Conservation (phyloP, 2,329 filamentous ascomycete genomes). For the Amauroascus niger region DNA sequence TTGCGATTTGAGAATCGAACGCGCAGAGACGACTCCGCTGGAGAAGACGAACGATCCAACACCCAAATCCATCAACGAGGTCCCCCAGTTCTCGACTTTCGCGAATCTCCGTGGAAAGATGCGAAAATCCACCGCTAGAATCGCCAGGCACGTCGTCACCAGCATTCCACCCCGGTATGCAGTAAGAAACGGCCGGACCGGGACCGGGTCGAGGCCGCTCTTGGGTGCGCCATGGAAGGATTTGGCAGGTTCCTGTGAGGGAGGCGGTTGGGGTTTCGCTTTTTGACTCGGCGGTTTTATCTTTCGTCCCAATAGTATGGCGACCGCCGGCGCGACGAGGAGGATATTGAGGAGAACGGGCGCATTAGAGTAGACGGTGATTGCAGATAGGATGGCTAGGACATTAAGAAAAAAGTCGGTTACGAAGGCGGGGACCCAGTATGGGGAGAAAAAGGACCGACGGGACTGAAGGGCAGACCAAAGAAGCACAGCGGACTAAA, state of each 20-base stretch:
- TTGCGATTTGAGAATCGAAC: constrained; percentile 59
- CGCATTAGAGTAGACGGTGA: constrained; percentile 69
- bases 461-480: constrained; percentile 85
- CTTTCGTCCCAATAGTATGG: constrained; percentile 46
- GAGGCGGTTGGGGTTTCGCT: constrained; percentile 28
- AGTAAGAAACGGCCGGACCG: constrained; percentile 85
- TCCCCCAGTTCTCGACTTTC: constrained; percentile 98
- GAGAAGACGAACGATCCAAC: constrained; percentile 97
- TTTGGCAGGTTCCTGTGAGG: constrained; percentile 15
- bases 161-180: constrained; percentile 87
- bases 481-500: constrained; percentile 66
- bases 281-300: constrained; percentile 24
- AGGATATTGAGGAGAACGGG: constrained; percentile 66
- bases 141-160: constrained; percentile 77
- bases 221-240: constrained; percentile 20
- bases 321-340: constrained; percentile 59
- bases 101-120: constrained; percentile 90
- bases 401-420: constrained; percentile 86
- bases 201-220: constrained; percentile 45
- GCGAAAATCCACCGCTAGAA: constrained; percentile 92
- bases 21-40: constrained; percentile 78
- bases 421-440: constrained; percentile 56
- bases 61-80: constrained; percentile 96
- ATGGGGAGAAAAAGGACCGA: constrained; percentile 71
- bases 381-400: constrained; percentile 68